These are phyloP conservation scores for Striga asiatica DNA, from an alignment of 257 asterid genomes.

Conservation along the genomic window DNA sequence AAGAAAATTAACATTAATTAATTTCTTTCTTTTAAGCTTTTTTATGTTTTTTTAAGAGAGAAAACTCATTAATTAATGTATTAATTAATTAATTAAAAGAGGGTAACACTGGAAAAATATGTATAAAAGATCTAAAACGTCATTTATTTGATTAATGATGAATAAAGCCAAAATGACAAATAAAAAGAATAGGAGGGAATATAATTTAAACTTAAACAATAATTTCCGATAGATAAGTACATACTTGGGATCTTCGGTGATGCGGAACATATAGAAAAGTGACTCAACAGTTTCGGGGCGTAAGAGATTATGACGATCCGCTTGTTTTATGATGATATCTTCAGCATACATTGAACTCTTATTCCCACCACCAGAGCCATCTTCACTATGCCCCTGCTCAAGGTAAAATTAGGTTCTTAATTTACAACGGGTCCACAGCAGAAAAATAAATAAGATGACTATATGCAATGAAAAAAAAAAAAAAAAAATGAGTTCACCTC, in stretches of 20 bases:
- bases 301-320: conserved; percentile 89
- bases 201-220: too few relatives aligned
- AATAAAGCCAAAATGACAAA: too few relatives aligned
- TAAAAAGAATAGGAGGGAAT: too few relatives aligned
- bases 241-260: conserved; percentile 84
- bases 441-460: not conserved
- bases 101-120: too few relatives aligned
- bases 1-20: too few relatives aligned
- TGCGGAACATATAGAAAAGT: conserved; percentile 70
- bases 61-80: too few relatives aligned
- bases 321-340: conserved; percentile 74
- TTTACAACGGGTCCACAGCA: conserved; percentile 7
- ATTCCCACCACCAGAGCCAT: conserved; percentile 76
- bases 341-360: conserved; percentile 51
- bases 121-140: too few relatives aligned
- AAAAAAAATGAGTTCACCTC: conserved; percentile 37
- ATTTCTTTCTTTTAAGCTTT: too few relatives aligned
- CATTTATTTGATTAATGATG: too few relatives aligned
- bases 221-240: conserved; percentile 19
- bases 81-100: too few relatives aligned
- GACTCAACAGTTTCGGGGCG: conserved; percentile 99
- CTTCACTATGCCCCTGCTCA: conserved; percentile 49
- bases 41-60: too few relatives aligned
- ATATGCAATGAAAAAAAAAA: conserved; percentile 5
- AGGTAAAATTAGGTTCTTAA: conserved; percentile 16